Evolutionary conservation across 2,329 filamentous ascomycete genomes (phyloP), one percentile per base, ranked within the genome.

Genomic region (Fusarium nygamai): DNA sequence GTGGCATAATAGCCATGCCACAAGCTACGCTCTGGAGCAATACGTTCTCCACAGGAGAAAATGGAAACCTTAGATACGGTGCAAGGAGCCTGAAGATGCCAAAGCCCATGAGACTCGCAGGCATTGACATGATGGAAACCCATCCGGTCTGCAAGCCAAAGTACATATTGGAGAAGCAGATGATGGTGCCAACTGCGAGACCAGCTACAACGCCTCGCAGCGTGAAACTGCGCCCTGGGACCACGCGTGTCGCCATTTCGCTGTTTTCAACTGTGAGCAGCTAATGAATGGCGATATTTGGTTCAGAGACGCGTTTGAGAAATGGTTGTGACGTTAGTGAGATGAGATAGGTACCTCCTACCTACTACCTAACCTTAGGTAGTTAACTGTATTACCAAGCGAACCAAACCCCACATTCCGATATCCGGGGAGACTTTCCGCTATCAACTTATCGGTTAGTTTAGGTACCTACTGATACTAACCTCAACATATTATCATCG

Each of bases 91-190:
- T 94, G 87, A 99, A 99, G 76, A 97, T 93, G 17, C 95, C 96
- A 81, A 98, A 98, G 5, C 96, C 96, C 80, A 99, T 94, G 68
- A 99, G 86, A 29, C 95, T 96, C 3, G 95, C 94, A 0, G 96
- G 96, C 95, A 99, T 98, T 22, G 94, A 94, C 96, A 99, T 98
- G 76, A 94, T 94, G 78, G 92, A 90, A 48, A 90, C 86, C 87
- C 86, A 89, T 72, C 86, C 86, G 34, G 94, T 97, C 84, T 98
- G 96, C 38, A 99, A 87, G n/a, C 96, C 96, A 81, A 99, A 99
- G 83, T 98, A 99, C 87, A 97, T 98, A 81, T 99, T 99, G 60
- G 94, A 97, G 82, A 98, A 98, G 80, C 94, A 96, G 79, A 98
- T 98, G 63, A 98, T 87, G 9, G 96, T 90, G 46, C 96, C 96